Base-by-base conservation (phyloP, 2,329 filamentous ascomycete genomes). In the Pleoardoris graminearum region DNA sequence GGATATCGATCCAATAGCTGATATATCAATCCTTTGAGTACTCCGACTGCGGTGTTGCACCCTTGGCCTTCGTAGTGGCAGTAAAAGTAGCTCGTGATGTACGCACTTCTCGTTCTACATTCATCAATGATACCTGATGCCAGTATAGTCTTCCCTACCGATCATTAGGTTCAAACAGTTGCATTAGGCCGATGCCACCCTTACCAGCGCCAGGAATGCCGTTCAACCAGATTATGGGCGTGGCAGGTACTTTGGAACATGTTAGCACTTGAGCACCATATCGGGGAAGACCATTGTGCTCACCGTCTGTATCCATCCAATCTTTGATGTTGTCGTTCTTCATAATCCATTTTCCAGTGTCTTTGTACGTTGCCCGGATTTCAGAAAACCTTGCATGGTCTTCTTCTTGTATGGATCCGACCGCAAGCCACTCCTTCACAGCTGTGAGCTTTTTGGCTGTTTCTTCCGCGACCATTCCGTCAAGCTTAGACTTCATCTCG, bases 181-280 rank as follows among this genome's bases (percentile, higher is more conserved):
- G n/a, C n/a, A n/a, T n/a, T n/a, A n/a, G n/a, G n/a, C n/a, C n/a
- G 30, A 38, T 10, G 11, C 12, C 30, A 17, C 22, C 27, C 14
- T 56, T 23, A 64, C 65, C 65, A 48, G 65, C 65, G 5, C 65
- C 65, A 4, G 65, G 65, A 5, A 65, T 68, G 1, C 59, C 58
- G 19, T 16, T 46, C 16, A 55, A 7, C 55, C 55, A 58, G 5
- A 53, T 14, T 16, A 55, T 37, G 2, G 48, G 37, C 16, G 51
- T 36, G 8, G 37, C 7, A 7, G 43, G 43, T 17, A 27, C 37
- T 50, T 4, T 16, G 16, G 7, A 5, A n/a, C 6, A 17, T 32
- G 4, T 50, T 14, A 50, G 37, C 7, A 21, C n/a, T 16, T 5
- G 6, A 16, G 17, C 21, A n/a, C 7, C 10, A 22, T 22, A 3